These are phyloP conservation scores for Cercophora samala DNA, from an alignment of 495 filamentous ascomycete genomes.

Conservation along the genomic window DNA sequence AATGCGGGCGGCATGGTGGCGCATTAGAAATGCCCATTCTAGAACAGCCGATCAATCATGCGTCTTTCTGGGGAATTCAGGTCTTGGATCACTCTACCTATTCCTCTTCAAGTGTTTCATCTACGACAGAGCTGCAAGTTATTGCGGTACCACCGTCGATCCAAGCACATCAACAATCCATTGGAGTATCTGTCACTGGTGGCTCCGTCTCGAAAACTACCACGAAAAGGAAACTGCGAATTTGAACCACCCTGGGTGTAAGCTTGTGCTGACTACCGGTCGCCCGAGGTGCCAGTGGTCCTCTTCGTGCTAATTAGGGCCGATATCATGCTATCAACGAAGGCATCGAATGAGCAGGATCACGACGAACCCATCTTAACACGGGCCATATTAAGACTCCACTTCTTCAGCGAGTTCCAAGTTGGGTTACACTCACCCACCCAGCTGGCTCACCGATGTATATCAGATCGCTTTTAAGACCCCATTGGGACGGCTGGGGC, in stretches of 20 bases:
- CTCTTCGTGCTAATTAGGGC: background rate
- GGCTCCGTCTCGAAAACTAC: background rate
- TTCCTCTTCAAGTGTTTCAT: background rate
- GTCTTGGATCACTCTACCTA: background rate
- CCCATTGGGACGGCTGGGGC: background rate
- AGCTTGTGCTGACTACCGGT: background rate
- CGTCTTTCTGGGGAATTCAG: background rate
- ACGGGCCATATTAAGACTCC: constrained; percentile 2
- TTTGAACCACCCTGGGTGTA: background rate
- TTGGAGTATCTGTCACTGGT: background rate
- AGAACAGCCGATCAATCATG: background rate
- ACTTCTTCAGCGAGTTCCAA: background rate
- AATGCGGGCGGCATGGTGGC: background rate
- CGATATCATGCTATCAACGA: background rate
- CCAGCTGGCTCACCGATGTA: constrained; percentile 1
- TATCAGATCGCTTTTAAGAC: background rate
- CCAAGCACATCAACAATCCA: background rate
- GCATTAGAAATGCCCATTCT: background rate
- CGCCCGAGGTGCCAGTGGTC: background rate
- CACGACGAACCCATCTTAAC: background rate
- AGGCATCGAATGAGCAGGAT: background rate
- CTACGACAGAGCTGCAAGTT: background rate
- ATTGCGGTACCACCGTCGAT: background rate
- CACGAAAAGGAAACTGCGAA: background rate
- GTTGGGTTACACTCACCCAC: constrained; percentile 1